These are phyloP conservation scores for Phytophthora pisi DNA, from an alignment of 352 stramenopile genomes.

Conservation along the genomic window DNA sequence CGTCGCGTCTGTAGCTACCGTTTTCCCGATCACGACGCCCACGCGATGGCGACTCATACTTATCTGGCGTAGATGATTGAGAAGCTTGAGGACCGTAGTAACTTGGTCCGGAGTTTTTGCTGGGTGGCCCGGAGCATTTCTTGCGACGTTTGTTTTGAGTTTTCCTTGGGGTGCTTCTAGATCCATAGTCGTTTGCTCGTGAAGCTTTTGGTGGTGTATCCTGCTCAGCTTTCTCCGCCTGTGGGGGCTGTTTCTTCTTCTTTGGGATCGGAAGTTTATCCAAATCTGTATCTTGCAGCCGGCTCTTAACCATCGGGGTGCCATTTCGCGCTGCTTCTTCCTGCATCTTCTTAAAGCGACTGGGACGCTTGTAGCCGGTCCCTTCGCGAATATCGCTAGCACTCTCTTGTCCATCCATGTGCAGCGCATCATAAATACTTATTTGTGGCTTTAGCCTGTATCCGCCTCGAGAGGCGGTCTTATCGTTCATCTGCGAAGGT, in stretches of 20 bases:
- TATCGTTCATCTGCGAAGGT: slow-evolving; percentile 16
- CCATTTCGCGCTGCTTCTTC: slow-evolving; percentile 48
- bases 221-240: slow-evolving; percentile 11
- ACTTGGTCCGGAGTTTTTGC: slow-evolving; percentile 30
- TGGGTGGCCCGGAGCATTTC: slow-evolving; percentile 18
- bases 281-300: slow-evolving; percentile 45
- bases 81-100: slow-evolving; percentile 42
- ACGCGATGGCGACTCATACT: slow-evolving; percentile 26
- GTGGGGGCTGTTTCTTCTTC: slow-evolving; percentile 30
- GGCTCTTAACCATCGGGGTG: slow-evolving; percentile 44
- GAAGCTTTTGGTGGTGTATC: slow-evolving; percentile 3
- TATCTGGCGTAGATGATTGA: slow-evolving; percentile 19
- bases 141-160: slow-evolving; percentile 30
- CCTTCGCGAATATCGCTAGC: slow-evolving; percentile 36
- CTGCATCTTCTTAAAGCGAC: slow-evolving; percentile 58
- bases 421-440: slow-evolving; percentile 64
- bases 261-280: slow-evolving; percentile 63
- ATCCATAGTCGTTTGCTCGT: slow-evolving; percentile 9
- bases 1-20: slow-evolving; percentile 19
- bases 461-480: slow-evolving; percentile 14
- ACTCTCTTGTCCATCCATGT: slow-evolving; percentile 49
- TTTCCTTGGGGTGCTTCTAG: slow-evolving; percentile 15
- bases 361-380: slow-evolving; percentile 56
- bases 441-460: slow-evolving; percentile 57
- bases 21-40: slow-evolving; percentile 15